These are phyloP conservation scores for Tubosaeta sp. DNA, from an alignment of 768 basidiomycete genomes.

Conservation along the genomic window DNA sequence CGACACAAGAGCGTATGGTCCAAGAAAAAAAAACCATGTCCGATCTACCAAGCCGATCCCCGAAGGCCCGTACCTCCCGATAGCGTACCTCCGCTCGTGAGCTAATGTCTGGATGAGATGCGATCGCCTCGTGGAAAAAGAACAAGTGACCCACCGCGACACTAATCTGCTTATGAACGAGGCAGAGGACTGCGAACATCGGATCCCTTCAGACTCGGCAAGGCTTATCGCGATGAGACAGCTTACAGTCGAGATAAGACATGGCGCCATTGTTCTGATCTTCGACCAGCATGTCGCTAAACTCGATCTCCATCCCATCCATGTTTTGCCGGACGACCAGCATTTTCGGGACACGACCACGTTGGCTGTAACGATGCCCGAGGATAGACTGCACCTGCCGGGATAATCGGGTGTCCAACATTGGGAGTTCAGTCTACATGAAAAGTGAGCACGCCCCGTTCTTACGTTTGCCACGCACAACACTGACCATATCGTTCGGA, in stretches of 20 bases:
- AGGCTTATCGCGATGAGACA: background rate
- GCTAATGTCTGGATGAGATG: slow-evolving; percentile 15
- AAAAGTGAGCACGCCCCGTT: background rate
- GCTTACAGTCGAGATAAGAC: slow-evolving; percentile 86
- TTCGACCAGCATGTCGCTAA: slow-evolving; percentile 95
- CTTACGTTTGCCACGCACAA: background rate
- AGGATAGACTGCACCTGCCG: slow-evolving; percentile 84
- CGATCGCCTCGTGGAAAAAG: background rate
- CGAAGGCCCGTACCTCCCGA: slow-evolving; percentile 23
- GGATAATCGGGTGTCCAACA: slow-evolving; percentile 70
- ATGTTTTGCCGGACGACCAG: slow-evolving; percentile 86
- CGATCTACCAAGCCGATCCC: slow-evolving; percentile 31
- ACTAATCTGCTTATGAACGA: slow-evolving; percentile 32
- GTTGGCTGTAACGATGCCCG: slow-evolving; percentile 54
- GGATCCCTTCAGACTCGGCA: background rate
- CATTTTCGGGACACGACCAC: slow-evolving; percentile 55
- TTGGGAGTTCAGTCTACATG: slow-evolving; percentile 63
- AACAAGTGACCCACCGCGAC: slow-evolving; percentile 21
- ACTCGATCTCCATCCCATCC: slow-evolving; percentile 91
- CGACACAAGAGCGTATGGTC: background rate
- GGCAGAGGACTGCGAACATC: slow-evolving; percentile 25
- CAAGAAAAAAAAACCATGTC: background rate
- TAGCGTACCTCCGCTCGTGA: slow-evolving; percentile 29
- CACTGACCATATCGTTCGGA: slow-evolving; percentile 55
- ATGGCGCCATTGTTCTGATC: slow-evolving; percentile 95